phyloP scores from a whole-genome alignment of 2,329 filamentous ascomycete genomes.

The Diatrype stigma region DNA sequence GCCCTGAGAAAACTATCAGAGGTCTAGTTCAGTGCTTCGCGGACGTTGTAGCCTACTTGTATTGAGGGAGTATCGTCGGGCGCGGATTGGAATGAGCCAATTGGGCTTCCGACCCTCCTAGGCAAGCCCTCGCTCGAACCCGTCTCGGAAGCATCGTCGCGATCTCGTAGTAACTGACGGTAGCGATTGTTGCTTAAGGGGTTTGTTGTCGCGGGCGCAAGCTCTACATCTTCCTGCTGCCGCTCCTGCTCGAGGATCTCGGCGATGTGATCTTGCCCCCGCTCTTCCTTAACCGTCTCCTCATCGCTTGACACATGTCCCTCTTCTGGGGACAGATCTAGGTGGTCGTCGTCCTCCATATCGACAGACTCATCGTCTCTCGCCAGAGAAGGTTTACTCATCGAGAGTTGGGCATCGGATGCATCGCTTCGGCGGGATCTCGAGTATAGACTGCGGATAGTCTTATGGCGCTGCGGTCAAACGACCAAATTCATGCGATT shows the following conservation, averaged over 20 bases:
- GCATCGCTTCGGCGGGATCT: constrained; percentile 19
- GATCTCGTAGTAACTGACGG: constrained; percentile 40
- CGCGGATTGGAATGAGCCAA: constrained; percentile 64
- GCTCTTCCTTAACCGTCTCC: constrained; percentile 37
- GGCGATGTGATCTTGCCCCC: constrained; percentile 31
- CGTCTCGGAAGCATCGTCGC: constrained; percentile 46
- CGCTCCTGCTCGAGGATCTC: constrained; percentile 33
- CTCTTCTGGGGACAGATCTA: constrained; percentile 39
- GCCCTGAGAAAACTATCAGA: constrained; percentile 42
- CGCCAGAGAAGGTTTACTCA: constrained; percentile 24
- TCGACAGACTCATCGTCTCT: constrained; percentile 37
- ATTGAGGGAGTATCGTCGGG: constrained; percentile 83
- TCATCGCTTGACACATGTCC: constrained; percentile 38
- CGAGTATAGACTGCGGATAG: neutral
- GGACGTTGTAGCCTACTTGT: constrained; percentile 51
- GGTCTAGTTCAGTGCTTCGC: constrained; percentile 3
- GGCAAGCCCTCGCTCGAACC: constrained; percentile 52
- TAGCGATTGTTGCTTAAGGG: constrained; percentile 39
- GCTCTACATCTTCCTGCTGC: constrained; percentile 19
- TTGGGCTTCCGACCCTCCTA: constrained; percentile 60
- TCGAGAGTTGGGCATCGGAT: constrained; percentile 20
- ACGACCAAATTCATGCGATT: neutral
- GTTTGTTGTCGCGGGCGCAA: constrained; percentile 26
- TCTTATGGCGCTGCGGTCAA: neutral
- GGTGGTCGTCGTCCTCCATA: constrained; percentile 35